phyloP scores from a whole-genome alignment of 306 rosid species.

The Quercus ilex region DNA sequence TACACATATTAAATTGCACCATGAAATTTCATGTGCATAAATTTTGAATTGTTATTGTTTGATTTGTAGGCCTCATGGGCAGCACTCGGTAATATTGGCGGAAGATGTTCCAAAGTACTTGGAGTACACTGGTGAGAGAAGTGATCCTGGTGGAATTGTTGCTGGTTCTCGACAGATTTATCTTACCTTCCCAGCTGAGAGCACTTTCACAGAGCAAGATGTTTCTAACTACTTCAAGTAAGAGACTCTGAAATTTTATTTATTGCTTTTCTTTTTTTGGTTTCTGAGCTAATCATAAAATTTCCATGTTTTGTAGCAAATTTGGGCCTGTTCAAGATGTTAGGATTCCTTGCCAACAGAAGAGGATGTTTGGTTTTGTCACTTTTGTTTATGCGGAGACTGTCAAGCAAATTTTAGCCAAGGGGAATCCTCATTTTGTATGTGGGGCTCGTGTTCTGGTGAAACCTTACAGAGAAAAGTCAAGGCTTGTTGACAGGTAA shows the following conservation, averaged over 20 bases:
- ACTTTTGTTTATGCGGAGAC: constrained; percentile 43
- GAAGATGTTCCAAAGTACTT: constrained; percentile 34
- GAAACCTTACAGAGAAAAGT: constrained; percentile 47
- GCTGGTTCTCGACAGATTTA: constrained; percentile 44
- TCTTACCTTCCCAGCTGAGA: constrained; percentile 49
- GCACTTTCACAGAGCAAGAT: constrained; percentile 43
- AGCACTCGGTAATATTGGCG: constrained; percentile 40
- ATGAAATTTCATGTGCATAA: neutral
- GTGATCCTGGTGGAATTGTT: constrained; percentile 30
- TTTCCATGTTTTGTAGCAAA: constrained; percentile 26
- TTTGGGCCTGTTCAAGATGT: constrained; percentile 55
- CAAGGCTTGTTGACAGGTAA: constrained; percentile 39
- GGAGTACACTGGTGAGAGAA: constrained; percentile 34
- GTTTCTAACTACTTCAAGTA: constrained; percentile 47
- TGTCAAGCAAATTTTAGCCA: constrained; percentile 36
- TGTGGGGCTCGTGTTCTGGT: constrained; percentile 48
- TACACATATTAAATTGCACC: neutral
- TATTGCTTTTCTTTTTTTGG: neutral
- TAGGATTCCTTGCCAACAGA: constrained; percentile 49
- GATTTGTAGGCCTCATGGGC: constrained; percentile 46
- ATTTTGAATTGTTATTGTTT: neutral
- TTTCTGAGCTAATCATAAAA: no score
- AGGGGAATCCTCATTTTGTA: constrained; percentile 44
- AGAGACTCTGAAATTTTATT: neutral
- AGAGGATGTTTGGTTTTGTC: constrained; percentile 56